A percentile compares a stretch with the other conserved stretches of the same genome.
Conservation (phyloP, 257 asterid genomes). For the Paulownia fortunei region DNA sequence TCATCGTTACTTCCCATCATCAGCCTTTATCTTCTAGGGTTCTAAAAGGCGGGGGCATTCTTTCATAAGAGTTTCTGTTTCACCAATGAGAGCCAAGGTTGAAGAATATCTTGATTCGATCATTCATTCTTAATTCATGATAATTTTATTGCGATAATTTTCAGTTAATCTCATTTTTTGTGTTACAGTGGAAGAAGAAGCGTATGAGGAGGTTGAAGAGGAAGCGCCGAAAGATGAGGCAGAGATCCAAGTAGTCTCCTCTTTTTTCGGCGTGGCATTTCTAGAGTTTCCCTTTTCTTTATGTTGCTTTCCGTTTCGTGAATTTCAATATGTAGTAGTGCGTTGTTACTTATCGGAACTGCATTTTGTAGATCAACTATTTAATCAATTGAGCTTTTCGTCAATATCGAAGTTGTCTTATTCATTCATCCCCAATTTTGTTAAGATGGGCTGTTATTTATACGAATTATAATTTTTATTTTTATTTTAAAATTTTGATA, state of each 20-base stretch:
- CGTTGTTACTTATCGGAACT: constrained; percentile 18
- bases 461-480: neutral
- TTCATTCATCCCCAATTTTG: neutral
- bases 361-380: constrained; percentile 16
- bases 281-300: constrained; percentile 21
- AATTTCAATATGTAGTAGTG: constrained; percentile 17
- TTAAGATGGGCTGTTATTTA: neutral
- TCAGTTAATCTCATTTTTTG: neutral
- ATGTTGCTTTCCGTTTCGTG: neutral
- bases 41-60: neutral
- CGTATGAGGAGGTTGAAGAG: constrained; percentile 51
- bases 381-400: constrained; percentile 1
- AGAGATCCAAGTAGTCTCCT: constrained; percentile 43
- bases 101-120: neutral
- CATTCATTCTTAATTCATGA: neutral
- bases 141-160: neutral
- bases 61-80: neutral
- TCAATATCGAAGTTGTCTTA: neutral
- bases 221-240: constrained; percentile 55
- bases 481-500: neutral
- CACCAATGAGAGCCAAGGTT: constrained; percentile 47
- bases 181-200: constrained; percentile 48
- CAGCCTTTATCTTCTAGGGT: neutral
- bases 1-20: neutral
- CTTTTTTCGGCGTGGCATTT: neutral